phyloP scores from a whole-genome alignment of 1,139 yeast genomes.

The Ogataea hybrid region DNA sequence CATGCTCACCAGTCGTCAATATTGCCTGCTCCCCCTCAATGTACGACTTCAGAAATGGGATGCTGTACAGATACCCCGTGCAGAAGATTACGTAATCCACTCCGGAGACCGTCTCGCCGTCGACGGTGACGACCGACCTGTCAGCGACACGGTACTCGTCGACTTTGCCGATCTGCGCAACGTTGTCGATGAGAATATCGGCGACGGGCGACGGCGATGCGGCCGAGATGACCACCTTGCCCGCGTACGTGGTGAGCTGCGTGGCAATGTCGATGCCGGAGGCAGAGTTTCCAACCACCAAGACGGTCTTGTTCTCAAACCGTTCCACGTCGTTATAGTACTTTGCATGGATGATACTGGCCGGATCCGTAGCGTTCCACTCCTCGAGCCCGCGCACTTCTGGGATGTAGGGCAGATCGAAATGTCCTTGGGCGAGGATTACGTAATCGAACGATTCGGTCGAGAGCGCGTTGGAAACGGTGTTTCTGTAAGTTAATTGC shows the following conservation, averaged over 20 bases:
- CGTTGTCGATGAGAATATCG: constrained; percentile 33
- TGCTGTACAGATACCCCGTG: constrained; percentile 46
- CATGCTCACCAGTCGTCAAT: constrained; percentile 35
- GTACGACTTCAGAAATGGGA: constrained; percentile 42
- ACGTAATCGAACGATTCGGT: constrained; percentile 40
- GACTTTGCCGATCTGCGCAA: constrained; percentile 36
- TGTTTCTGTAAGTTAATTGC: constrained; percentile 23
- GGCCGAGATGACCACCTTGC: constrained; percentile 38
- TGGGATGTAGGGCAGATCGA: constrained; percentile 45
- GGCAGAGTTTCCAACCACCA: constrained; percentile 47
- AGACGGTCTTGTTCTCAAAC: constrained; percentile 40
- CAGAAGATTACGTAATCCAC: constrained; percentile 45
- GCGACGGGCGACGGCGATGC: constrained; percentile 32
- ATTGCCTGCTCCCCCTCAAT: constrained; percentile 30
- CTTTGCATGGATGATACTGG: constrained; percentile 43
- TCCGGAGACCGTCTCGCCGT: constrained; percentile 31
- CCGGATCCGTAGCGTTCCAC: constrained; percentile 38
- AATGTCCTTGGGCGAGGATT: constrained; percentile 50
- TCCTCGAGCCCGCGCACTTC: constrained; percentile 40
- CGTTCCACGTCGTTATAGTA: constrained; percentile 37
- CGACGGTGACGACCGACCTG: constrained; percentile 33
- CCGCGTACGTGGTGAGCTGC: constrained; percentile 41
- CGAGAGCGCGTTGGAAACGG: background rate
- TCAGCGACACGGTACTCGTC: constrained; percentile 29
- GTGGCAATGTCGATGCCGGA: constrained; percentile 49